Conservation (phyloP, 164 flowering plant genomes). For the Stephania yunnanensis region DNA sequence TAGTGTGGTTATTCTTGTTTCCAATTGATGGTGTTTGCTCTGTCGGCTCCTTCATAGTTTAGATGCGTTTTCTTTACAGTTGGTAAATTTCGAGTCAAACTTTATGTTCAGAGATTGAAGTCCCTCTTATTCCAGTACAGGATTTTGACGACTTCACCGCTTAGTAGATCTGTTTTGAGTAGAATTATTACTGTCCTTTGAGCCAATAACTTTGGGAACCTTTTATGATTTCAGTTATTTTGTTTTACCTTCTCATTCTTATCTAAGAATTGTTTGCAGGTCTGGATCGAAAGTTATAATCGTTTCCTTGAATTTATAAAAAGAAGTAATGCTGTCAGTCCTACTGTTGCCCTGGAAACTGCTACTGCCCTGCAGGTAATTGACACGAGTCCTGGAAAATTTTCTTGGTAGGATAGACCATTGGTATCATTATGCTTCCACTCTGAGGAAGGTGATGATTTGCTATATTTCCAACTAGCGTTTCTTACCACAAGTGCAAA, state of each 20-base stretch:
- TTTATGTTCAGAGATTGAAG: too few species aligned
- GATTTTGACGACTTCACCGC: too few species aligned
- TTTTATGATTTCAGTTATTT: not conserved
- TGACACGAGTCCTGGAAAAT: not conserved
- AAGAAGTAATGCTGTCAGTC: slow-evolving; percentile 91
- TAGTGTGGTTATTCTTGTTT: too few species aligned
- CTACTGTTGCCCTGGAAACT: slow-evolving; percentile 88
- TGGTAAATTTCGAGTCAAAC: too few species aligned
- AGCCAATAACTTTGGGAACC: not conserved
- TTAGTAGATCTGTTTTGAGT: not conserved
- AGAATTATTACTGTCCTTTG: not conserved
- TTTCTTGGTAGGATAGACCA: not conserved
- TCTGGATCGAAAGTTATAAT: slow-evolving; percentile 73
- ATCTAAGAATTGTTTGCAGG: slow-evolving; percentile 31
- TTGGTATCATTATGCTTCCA: not conserved
- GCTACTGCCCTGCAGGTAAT: slow-evolving; percentile 94
- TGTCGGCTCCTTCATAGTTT: too few species aligned
- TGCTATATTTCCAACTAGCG: not conserved
- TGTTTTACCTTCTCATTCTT: not conserved
- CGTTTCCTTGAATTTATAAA: slow-evolving; percentile 74
- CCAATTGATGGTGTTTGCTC: too few species aligned
- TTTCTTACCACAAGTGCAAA: too few species aligned
- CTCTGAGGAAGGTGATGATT: not conserved
- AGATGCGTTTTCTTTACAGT: too few species aligned
- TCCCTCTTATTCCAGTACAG: too few species aligned